Base-by-base conservation (phyloP, 352 stramenopile genomes). In the Phytophthora brassicae region DNA sequence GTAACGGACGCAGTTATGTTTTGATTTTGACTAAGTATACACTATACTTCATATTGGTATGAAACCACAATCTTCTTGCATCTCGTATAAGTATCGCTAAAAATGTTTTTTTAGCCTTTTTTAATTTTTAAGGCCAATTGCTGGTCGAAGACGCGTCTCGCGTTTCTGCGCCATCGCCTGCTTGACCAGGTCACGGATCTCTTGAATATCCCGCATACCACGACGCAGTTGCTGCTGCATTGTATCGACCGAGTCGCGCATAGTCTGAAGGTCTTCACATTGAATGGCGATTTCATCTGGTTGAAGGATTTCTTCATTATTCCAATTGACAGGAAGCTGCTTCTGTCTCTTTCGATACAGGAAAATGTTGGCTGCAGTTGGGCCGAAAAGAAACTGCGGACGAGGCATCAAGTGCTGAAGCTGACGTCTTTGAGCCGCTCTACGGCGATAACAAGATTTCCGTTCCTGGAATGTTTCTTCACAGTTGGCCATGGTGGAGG, bases 191-290 rank as follows among this genome's bases (percentile, higher is more conserved):
- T 29, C 61, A 11, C 68, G 60, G 13, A 77, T 67, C 46, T 71
- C 60, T 20, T 64, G 42, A 23, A 77, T 58, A 12, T 77, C 47
- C 2, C 53, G 46, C 14, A 74, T 43, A 17, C 60, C 68, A 16
- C 58, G 64, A 38, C 43, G 57, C n/a, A 77, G 26, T 47, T 74
- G 64, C 20, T 58, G 51, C 52, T 71, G 64, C 68, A 77, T 77
- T 7, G 39, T 22, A 22, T 71, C 16, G 16, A 77, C 60, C 11
- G 64, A 74, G 41, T 65, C 51, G 24, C 52, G 55, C 60, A 77
- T 74, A 42, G 31, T 20, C 11, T 61, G 53, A 6, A 77, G 6
- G 56, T 71, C 60, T 1, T 66, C 41, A 38, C 17, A 55, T 23
- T 50, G 44, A 28, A 76, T 55, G 2, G 33, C n/a, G 42, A 65